Evolutionary conservation across 1,139 yeast genomes (phyloP), one percentile per base, ranked within the genome.

Genomic region (Sugiyamaella grinbergsii): DNA sequence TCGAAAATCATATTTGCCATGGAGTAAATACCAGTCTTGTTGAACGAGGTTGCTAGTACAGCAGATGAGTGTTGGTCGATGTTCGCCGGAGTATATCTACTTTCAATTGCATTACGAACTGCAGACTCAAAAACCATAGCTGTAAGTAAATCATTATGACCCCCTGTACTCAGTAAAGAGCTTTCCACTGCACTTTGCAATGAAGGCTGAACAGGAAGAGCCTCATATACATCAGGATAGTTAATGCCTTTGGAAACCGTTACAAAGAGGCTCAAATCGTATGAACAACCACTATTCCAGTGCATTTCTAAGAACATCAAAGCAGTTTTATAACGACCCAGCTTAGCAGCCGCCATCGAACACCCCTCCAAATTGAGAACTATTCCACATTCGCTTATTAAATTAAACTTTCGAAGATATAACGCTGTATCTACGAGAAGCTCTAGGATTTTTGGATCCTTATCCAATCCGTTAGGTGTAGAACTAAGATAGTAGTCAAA

Each of bases 201-300:
- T 0, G 88, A 90, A 61, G 82, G 81, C 46, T 74, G 77, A 56
- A 78, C 74, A 0, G 89, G 89, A 6, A 85, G 66, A 0, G 94
- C 94, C 58, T 75, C 74, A 1, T 77, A 61, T 37, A 85, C 66
- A 62, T 88, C 95, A 1, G 74, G 72, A 56, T 85, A 89, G 48
- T 78, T 80, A 11, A 83, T 69, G 0, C 72, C 62, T 15, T 72
- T 71, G 59, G 82, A 85, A 1, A 83, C 71, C 0, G 53, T 63
- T 50, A 41, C 18, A 29, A 56, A 47, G 24, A 50, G 36, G n/a
- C 33, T 26, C 31, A 15, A 7, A 24, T 40, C 37, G 32, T 28
- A 32, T 4, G 19, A 10, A 10, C 32, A 6, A 0, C 20, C 24
- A 4, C 24, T 43, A 29, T 42, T 58, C 64, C 43, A 59, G 33